Percentiles rank a stretch among this genome's conserved stretches.
These are phyloP conservation scores for Starmerella bacillaris DNA, from an alignment of 805 yeast species.

Conservation along the genomic window DNA sequence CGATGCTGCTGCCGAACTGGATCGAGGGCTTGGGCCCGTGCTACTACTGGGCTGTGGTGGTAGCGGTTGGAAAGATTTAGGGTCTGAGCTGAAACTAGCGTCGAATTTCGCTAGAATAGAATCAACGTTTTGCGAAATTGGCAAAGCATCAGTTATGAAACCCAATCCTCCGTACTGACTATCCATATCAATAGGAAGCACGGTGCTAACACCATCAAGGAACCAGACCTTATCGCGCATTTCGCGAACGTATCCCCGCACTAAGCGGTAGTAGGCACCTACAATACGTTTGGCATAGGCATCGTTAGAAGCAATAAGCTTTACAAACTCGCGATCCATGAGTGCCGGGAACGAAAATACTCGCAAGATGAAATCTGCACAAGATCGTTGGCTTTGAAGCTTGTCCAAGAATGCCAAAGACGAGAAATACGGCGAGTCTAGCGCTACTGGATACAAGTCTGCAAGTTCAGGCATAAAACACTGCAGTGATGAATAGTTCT, in stretches of 20 bases:
- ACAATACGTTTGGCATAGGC: slow-evolving; percentile 75
- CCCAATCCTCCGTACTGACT: slow-evolving; percentile 48
- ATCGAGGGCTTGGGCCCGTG: no score
- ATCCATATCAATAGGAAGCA: slow-evolving; percentile 80
- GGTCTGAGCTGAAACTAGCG: slow-evolving; percentile 17
- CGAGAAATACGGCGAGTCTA: slow-evolving; percentile 69
- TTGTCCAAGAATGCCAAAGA: slow-evolving; percentile 74
- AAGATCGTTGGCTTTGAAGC: slow-evolving; percentile 55
- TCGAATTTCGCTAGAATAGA: slow-evolving; percentile 17
- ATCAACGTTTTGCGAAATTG: slow-evolving; percentile 17
- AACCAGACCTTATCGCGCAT: slow-evolving; percentile 88
- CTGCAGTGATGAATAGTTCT: slow-evolving; percentile 17
- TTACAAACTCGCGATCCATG: slow-evolving; percentile 61
- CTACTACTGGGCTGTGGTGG: no score
- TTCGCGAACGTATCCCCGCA: slow-evolving; percentile 66
- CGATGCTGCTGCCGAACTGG: no score
- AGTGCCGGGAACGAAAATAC: slow-evolving; percentile 89
- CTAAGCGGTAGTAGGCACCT: slow-evolving; percentile 67
- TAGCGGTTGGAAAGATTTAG: no score
- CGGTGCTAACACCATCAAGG: slow-evolving; percentile 75
- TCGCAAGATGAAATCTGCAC: slow-evolving; percentile 69
- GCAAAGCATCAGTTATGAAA: slow-evolving; percentile 29
- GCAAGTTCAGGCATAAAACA: slow-evolving; percentile 77
- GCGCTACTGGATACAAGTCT: slow-evolving; percentile 72
- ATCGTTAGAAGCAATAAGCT: slow-evolving; percentile 68